Evolutionary conservation across 2,329 filamentous ascomycete genomes (phyloP).

Genomic region (Penicillium brasilianum): DNA sequence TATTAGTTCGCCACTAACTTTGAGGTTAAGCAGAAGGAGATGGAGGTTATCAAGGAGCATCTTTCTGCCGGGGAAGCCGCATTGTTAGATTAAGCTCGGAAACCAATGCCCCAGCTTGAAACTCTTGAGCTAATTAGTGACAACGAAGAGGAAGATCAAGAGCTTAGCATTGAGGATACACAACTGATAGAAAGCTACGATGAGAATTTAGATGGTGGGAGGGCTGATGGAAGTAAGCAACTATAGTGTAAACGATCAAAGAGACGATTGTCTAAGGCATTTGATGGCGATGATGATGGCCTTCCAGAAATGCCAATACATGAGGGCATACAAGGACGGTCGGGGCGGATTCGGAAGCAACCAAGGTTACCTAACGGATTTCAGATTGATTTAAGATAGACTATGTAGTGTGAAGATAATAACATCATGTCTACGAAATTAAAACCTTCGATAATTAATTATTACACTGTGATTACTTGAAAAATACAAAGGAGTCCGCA

Average conservation of each 20-base stretch:
- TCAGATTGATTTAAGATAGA: not conserved
- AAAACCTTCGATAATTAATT: conserved; percentile 5
- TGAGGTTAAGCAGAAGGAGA: not conserved
- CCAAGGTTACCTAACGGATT: not conserved
- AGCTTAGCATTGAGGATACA: not conserved
- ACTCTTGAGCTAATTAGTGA: not conserved
- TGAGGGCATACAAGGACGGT: not conserved
- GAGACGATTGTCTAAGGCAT: not conserved
- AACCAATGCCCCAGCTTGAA: not conserved
- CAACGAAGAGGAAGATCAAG: not conserved
- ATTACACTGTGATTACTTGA: conserved; percentile 2
- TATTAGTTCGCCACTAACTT: not conserved
- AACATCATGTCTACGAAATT: not conserved
- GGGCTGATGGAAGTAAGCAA: not conserved
- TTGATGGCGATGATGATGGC: not conserved
- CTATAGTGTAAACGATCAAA: not conserved
- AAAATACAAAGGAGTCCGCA: not conserved
- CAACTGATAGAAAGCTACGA: not conserved
- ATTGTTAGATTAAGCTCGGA: not conserved
- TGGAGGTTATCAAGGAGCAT: not conserved
- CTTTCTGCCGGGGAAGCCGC: not conserved
- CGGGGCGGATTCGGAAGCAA: not conserved
- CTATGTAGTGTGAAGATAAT: not conserved
- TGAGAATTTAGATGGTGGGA: not conserved
- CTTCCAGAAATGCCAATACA: not conserved